Base-by-base conservation (phyloP, 106 monocot species). In the Allium cepa region DNA sequence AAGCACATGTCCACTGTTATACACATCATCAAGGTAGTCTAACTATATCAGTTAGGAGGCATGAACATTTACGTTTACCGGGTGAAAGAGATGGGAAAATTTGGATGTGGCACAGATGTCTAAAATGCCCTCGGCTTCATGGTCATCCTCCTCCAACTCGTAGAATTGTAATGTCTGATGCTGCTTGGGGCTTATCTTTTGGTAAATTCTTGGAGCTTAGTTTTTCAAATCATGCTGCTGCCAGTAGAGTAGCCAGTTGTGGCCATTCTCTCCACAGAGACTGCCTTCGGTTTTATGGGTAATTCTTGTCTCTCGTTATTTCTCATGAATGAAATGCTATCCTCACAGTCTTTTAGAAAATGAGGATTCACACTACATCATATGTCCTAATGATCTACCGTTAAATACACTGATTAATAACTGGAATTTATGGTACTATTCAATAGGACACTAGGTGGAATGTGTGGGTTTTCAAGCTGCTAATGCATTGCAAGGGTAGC, bases 281-380 rank as follows among this genome's bases (percentile, higher is more conserved):
- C 66, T 99, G 99, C 59, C 87, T 99, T 56, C 84, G 92, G 12
- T 99, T 93, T 71, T 99, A 99, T 76, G 99, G 99, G 99, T 99
- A 87, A 55, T 18, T 63, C 36, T 62, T 74, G 46, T 70, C 57
- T 57, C 36, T 5, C 36, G 36, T 36, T 36, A 36, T 36, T 36
- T 36, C 36, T 36, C 36, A 1, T 36, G 36, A 36, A 36, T 36
- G 36, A 36, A 36, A 36, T 5, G 3, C 36, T 36, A 5, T 36
- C 36, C 5, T 36, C 36, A 36, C 36, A 36, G 0, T 36, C 36
- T 5, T 36, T 36, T 36, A 36, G 36, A 36, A 36, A 2, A 36
- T 36, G 36, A 36, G 5, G 36, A 36, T 2, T 36, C 36, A 36
- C 36, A 36, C 36, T 36, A 36, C 36, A 36, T 36, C 36, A 36